A percentile compares a stretch with the other conserved stretches of the same genome.
These are phyloP conservation scores for Porcisia deanei DNA, from an alignment of 208 protist species.

Conservation along the genomic window DNA sequence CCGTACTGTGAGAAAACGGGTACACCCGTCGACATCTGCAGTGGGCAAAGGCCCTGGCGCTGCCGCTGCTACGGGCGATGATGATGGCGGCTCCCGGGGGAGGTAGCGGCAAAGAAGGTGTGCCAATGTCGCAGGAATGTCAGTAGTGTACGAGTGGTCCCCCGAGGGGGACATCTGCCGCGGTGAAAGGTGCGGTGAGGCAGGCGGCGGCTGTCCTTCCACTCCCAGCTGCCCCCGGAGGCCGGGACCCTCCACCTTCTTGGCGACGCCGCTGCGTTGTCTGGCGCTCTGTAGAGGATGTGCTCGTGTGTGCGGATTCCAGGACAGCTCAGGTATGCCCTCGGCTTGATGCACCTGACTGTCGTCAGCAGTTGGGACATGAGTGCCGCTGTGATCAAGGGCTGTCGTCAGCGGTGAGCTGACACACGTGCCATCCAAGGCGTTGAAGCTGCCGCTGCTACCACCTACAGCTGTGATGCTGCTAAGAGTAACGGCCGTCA, in stretches of 20 bases:
- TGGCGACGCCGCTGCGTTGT: not conserved
- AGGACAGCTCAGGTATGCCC: not conserved
- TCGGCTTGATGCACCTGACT: not conserved
- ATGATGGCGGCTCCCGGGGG: not conserved
- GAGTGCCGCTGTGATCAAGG: not conserved
- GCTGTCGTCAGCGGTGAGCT: not conserved
- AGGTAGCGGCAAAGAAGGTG: constrained; percentile 16
- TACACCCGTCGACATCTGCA: not conserved
- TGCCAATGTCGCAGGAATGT: constrained; percentile 10
- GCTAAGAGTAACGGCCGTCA: not conserved
- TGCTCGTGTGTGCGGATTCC: not conserved
- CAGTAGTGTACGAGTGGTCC: not conserved
- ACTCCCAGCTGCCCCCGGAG: not conserved
- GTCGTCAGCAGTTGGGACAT: not conserved
- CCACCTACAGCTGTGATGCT: constrained; percentile 1
- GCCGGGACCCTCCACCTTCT: not conserved
- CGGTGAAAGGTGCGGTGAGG: not conserved
- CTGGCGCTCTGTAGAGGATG: not conserved
- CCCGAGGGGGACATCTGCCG: not conserved
- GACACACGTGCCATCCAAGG: not conserved
- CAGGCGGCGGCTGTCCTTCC: not conserved
- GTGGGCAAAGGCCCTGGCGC: not conserved
- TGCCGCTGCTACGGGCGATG: not conserved
- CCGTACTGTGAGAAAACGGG: constrained; percentile 8
- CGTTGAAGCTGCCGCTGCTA: not conserved